Evolutionary conservation across 805 yeast species (phyloP), one percentile per base, ranked within the genome.

Genomic region (Saccharomycopsis synnaedendra): DNA sequence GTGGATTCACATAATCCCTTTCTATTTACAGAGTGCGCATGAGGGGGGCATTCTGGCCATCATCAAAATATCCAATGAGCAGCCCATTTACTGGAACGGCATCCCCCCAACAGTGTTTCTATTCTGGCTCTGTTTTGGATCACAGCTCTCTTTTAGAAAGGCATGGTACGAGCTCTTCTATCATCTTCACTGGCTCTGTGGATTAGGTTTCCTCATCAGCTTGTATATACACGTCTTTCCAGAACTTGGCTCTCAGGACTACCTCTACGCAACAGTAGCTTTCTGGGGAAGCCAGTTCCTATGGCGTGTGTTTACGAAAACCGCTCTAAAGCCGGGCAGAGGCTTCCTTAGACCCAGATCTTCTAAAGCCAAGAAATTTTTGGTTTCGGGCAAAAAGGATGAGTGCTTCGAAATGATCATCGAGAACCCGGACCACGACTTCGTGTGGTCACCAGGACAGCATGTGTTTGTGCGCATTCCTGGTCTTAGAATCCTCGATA

Each of bases 121-220:
- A 19, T 61, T 69, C 1, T 53, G 70, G 42, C 58, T 76, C 35
- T 72, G 78, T 54, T 47, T 70, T 11, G 59, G 63, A 19, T 69
- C 76, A 5, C 66, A 71, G 34, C 61, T 70, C 3, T 54, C 59
- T 44, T 52, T 75, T 39, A 62, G 81, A 51, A 62, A 60, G 11
- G 43, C 50, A 11, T 55, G 60, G 41, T 76, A 77, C 54, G 82
- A 76, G 55, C 53, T 64, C 1, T 76, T 75, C 56, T 60, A 69
- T 49, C 77, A 74, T 51, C 44, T 67, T 5, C 82, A 77, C 58
- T 76, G 82, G 82, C 52, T 72, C 9, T 52, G 67, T 42, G 82
- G 75, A 0, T 54, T 72, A 38, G 78, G 70, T 0, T 75, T 69
- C 55, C 64, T 69, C 50, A 74, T 67, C 19, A 63, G 74, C 5